Evolutionary conservation across 306 rosid species (phyloP).

Genomic region (Dalbergia oliveri): DNA sequence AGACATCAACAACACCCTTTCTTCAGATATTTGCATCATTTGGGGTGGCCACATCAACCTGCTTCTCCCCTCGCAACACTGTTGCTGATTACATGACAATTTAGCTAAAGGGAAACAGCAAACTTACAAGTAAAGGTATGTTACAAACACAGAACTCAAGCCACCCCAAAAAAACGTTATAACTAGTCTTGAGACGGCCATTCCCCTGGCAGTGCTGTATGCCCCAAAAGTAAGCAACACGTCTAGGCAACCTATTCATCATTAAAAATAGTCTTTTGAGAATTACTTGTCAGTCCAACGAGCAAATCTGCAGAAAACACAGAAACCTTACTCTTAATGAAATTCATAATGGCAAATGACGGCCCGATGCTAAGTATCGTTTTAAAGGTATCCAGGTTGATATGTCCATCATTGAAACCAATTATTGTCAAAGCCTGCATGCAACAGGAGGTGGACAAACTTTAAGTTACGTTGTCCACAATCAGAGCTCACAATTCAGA

Average conservation of each 20-base stretch:
- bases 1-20: background rate
- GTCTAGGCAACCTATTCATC: constrained; percentile 74
- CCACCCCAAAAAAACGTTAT: constrained; percentile 96
- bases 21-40: constrained; percentile 4
- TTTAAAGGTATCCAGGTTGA: constrained; percentile 77
- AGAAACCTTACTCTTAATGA: constrained; percentile 72
- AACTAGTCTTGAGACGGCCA: constrained; percentile 95
- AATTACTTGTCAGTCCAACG: constrained; percentile 26
- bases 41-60: constrained; percentile 15
- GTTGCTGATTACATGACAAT: constrained; percentile 19
- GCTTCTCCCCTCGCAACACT: background rate
- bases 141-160: constrained; percentile 73
- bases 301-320: constrained; percentile 40
- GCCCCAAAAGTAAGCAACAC: constrained; percentile 97
- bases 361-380: constrained; percentile 88
- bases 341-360: constrained; percentile 84
- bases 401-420: constrained; percentile 70
- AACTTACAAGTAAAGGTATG: constrained; percentile 86
- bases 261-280: constrained; percentile 36
- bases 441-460: constrained; percentile 42
- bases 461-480: constrained; percentile 25
- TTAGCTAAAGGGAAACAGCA: constrained; percentile 11
- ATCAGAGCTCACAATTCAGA: constrained; percentile 40
- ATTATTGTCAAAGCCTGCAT: constrained; percentile 82
- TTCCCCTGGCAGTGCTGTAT: constrained; percentile 89